Base-by-base conservation (phyloP, 2,329 filamentous ascomycete genomes). In the Alternaria gansuensis region DNA sequence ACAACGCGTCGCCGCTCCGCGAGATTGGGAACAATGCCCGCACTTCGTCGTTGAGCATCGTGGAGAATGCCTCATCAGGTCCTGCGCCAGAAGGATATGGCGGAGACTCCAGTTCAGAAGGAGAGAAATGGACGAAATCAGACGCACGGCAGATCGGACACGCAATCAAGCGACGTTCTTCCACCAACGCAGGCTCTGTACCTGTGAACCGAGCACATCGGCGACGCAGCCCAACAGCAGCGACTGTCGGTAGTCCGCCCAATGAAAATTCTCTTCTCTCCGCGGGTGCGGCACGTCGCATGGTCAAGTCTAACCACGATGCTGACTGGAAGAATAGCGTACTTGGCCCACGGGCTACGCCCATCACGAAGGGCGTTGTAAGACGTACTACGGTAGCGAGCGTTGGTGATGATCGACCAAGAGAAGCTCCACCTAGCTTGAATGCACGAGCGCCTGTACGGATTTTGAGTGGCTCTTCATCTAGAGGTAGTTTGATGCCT, bases 261-360 rank as follows among this genome's bases (percentile, higher is more conserved):
- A 83, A 80, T 51, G 84, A 87, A 64, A 85, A 84, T 57, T 78
- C 80, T 7, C 81, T 88, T 75, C 90, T 90, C 75, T 88, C 86
- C 0, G 86, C 87, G 24, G 83, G 84, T 54, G 87, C 89, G 62
- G 87, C 88, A 26, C 82, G 88, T 41, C 82, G 88, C 13, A 89
- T 90, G 86, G 85, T 87, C 37, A 87, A 84, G 70, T 84, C 81
- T 46, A 84, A 87, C 31, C 86, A 85, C 65, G 85, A 85, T 40
- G 80, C 81, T 48, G 83, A 85, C 17, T 81, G 79, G 68, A 84
- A 83, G 59, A 78, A 78, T 37, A 85, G 82, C 56, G 86, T 90
- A 13, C 77, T 90, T 49, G 88, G 86, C 65, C 88, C 88, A 28
- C 81, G 87, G 33, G 82, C 82, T 67, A 80, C 85, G 17, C 84